Conservation (phyloP, 192 early-diverging fungal species). For the Coemansia sp. region DNA sequence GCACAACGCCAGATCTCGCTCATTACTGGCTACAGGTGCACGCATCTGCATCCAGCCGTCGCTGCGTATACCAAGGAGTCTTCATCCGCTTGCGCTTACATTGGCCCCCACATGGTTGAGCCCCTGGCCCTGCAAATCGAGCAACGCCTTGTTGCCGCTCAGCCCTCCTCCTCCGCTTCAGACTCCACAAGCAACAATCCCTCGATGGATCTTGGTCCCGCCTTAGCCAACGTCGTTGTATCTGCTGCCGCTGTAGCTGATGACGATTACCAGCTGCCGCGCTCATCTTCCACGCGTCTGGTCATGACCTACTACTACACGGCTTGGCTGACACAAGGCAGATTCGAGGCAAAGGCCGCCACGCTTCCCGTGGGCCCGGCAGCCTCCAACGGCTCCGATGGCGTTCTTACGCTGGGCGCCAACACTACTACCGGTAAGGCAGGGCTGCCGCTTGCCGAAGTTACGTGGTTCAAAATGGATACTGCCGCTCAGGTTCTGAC, state of each 20-base stretch:
- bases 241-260: background rate
- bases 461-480: constrained; percentile 55
- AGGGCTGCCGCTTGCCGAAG: constrained; percentile 31
- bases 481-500: constrained; percentile 49
- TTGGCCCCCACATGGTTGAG: constrained; percentile 50
- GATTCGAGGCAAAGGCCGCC: constrained; percentile 32
- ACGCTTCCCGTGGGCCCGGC: constrained; percentile 36
- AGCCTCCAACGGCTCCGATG: background rate
- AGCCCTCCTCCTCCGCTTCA: background rate
- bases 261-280: constrained; percentile 7
- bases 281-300: constrained; percentile 18
- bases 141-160: constrained; percentile 17
- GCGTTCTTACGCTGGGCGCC: background rate
- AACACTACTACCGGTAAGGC: background rate
- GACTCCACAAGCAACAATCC: background rate
- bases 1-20: constrained; percentile 42
- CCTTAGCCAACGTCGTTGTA: background rate
- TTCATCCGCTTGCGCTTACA: constrained; percentile 25
- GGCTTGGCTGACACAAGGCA: constrained; percentile 46
- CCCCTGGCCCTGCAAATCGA: constrained; percentile 48
- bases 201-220: background rate
- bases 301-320: constrained; percentile 50
- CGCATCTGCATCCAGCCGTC: constrained; percentile 39
- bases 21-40: constrained; percentile 49
- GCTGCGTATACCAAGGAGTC: background rate